Percentiles rank a stretch among this genome's conserved stretches.
These are phyloP conservation scores for Pseudomicrostroma phylloplanum DNA, from an alignment of 1,284 basidiomycete genomes.

Conservation along the genomic window DNA sequence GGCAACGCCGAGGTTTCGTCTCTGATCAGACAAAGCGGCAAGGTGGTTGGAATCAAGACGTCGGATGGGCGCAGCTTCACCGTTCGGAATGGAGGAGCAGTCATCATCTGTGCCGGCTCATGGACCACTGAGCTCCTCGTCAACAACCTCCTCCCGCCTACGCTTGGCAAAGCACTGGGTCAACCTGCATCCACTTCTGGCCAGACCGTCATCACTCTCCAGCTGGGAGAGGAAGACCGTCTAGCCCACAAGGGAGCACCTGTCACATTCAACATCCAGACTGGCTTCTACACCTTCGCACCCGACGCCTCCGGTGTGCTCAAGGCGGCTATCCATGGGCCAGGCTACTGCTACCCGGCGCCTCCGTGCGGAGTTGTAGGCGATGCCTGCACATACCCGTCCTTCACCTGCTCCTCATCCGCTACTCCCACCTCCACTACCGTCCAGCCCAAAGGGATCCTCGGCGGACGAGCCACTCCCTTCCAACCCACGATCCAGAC, in stretches of 20 bases:
- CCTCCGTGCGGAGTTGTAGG: conserved; percentile 20
- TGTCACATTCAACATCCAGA: conserved; percentile 64
- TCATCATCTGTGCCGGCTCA: conserved; percentile 67
- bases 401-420: background rate
- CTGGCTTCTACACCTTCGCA: conserved; percentile 54
- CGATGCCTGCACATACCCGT: background rate
- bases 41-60: conserved; percentile 63
- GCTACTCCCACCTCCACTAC: background rate
- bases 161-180: background rate
- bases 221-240: conserved; percentile 66
- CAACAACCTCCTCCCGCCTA: conserved; percentile 9
- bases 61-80: conserved; percentile 58
- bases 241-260: conserved; percentile 62
- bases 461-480: conserved; percentile 18
- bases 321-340: conserved; percentile 67
- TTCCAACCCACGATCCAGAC: background rate
- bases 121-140: conserved; percentile 74
- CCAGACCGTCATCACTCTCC: conserved; percentile 69
- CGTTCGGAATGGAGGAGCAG: conserved; percentile 54
- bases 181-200: conserved; percentile 21
- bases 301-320: conserved; percentile 65
- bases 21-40: conserved; percentile 50
- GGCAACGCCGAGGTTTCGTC: conserved; percentile 59
- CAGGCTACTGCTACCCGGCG: conserved; percentile 59
- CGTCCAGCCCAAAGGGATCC: too few relatives aligned